These are phyloP conservation scores for Diaporthe vaccinii DNA, from an alignment of 2,329 filamentous ascomycete genomes.

Conservation along the genomic window DNA sequence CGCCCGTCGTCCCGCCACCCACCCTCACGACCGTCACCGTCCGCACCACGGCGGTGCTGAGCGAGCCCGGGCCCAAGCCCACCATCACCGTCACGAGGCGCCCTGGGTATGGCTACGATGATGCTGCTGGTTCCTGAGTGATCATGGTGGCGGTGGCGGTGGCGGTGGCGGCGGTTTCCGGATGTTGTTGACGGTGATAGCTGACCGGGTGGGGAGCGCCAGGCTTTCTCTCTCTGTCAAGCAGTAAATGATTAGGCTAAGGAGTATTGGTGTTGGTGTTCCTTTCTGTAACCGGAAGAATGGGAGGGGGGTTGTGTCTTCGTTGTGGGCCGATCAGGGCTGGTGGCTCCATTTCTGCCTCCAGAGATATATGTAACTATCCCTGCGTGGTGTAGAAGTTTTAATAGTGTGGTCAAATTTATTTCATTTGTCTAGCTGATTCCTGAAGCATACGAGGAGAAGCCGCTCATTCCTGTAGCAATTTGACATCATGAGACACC, in stretches of 20 bases:
- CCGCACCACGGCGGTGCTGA: not conserved
- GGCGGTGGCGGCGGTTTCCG: not conserved
- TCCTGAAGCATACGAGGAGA: not conserved
- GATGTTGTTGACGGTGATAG: not conserved
- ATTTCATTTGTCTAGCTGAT: not conserved
- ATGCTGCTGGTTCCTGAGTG: not conserved
- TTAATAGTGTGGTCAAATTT: not conserved
- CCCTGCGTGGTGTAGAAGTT: not conserved
- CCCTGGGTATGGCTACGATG: slow-evolving; percentile 1
- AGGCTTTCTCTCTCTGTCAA: not conserved
- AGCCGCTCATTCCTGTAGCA: too few relatives aligned
- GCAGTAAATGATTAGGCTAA: not conserved
- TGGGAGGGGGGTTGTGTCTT: not conserved
- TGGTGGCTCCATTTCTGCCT: not conserved
- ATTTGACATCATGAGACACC: not conserved
- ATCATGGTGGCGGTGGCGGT: not conserved
- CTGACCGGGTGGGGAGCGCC: too few relatives aligned
- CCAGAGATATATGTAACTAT: not conserved
- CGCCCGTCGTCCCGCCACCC: not conserved
- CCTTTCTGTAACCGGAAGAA: not conserved
- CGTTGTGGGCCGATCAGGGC: not conserved
- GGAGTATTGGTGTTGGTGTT: not conserved
- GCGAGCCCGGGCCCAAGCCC: not conserved
- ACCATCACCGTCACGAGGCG: not conserved
- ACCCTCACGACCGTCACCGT: slow-evolving; percentile 4